Evolutionary conservation across 352 stramenopile species (phyloP).

Genomic region (Phytophthora sojae): DNA sequence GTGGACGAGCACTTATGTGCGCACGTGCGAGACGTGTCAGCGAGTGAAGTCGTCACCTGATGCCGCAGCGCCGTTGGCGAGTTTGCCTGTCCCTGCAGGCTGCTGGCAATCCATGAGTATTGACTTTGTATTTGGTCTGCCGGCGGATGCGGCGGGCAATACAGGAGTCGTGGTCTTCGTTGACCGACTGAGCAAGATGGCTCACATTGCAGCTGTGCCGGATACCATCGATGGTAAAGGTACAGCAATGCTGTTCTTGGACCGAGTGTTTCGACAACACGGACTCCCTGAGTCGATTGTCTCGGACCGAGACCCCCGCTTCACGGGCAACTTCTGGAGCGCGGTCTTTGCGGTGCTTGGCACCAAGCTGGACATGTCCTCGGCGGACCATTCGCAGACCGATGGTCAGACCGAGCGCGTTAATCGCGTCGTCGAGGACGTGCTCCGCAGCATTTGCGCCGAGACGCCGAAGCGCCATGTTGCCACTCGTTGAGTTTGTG

Average conservation of each 20-base stretch:
- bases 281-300: not conserved
- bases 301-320: not conserved
- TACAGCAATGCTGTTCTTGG: not conserved
- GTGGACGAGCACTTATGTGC: not conserved
- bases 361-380: not conserved
- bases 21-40: not conserved
- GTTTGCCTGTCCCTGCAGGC: no score
- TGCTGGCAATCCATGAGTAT: no score
- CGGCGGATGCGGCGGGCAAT: not conserved
- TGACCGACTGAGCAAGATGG: not conserved
- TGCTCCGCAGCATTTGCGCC: no score
- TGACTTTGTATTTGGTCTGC: no score
- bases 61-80: no score
- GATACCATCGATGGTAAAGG: not conserved
- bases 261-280: not conserved
- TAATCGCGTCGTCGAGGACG: no score
- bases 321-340: not conserved
- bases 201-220: no score
- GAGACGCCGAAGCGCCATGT: no score
- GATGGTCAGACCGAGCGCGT: not conserved
- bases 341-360: not conserved
- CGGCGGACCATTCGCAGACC: not conserved
- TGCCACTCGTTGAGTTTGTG: no score
- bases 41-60: not conserved
- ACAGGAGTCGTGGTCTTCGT: not conserved